phyloP scores from a whole-genome alignment of 75 land plant species.

The Sequoiadendron giganteum region DNA sequence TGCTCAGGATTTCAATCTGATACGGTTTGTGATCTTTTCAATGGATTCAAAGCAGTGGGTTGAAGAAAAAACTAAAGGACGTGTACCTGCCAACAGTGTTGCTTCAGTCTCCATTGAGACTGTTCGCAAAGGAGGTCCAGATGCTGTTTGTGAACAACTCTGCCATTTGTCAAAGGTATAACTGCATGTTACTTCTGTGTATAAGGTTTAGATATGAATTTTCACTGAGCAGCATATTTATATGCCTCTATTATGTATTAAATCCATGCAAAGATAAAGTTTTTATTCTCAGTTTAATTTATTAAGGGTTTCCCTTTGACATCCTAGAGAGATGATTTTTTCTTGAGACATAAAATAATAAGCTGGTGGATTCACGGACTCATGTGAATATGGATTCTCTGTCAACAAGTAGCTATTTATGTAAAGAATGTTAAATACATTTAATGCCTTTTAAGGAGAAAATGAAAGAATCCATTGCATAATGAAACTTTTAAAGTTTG shows the following conservation, averaged over 20 bases:
- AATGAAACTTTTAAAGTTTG: neutral
- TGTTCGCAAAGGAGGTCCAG: constrained; percentile 84
- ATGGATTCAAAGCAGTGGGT: constrained; percentile 76
- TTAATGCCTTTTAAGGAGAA: neutral
- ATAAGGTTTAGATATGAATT: neutral
- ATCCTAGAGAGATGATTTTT: neutral
- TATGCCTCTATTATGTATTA: neutral
- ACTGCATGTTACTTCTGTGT: neutral
- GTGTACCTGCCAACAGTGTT: constrained; percentile 56
- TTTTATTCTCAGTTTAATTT: neutral
- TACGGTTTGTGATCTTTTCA: neutral
- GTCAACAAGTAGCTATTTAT: neutral
- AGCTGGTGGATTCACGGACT: neutral
- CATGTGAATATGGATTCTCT: neutral
- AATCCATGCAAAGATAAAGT: neutral
- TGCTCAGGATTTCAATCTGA: neutral
- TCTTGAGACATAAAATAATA: neutral
- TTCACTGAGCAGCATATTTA: neutral
- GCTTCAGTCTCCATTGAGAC: constrained; percentile 79
- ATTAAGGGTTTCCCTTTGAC: neutral
- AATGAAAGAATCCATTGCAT: neutral
- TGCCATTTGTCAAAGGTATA: constrained; percentile 70
- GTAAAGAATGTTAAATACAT: neutral
- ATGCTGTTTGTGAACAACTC: constrained; percentile 80
- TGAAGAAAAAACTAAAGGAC: constrained; percentile 93